Evolutionary conservation across 805 yeast genomes (phyloP), one percentile per base, ranked within the genome.

Genomic region (Starmerella geochares): DNA sequence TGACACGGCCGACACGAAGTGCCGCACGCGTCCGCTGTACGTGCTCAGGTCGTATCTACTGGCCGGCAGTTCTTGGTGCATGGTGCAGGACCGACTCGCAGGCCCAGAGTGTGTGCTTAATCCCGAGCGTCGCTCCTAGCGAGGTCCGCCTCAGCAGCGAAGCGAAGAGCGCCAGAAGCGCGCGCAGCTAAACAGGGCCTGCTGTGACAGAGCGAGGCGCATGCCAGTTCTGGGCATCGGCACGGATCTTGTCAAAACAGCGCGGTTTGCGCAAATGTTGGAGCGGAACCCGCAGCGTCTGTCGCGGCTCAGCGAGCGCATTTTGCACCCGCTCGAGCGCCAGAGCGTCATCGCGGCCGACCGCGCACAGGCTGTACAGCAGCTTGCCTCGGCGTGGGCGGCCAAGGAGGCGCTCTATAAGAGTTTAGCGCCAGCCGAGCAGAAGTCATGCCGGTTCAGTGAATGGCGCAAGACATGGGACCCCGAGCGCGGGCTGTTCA

Each of bases 11-110:
- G 83, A 94, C 14, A 94, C 85, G 67, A 95, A 86, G 65, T 94
- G 98, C 64, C 80, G 79, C 42, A 92, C 96, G 60, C 99, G 78
- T 14, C 98, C 98, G 82, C 83, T 76, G 67, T 92, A 92, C 0
- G 95, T 80, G 51, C 75, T 58, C 25, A 92, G 70, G 65, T 92
- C 95, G 67, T 79, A 85, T 50, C 73, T 79, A 33, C 59, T 55
- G 16, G 49, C 50, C 14, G 60, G 60, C 7, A 58, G 25, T 14
- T 25, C 53, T 13, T 16, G 29, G 8, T 21, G 43, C 50, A 50
- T 46, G 3, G 11, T 40, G 17, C 16, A 16, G 23, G 23, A n/a
- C n/a, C n/a, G n/a, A n/a, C n/a, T n/a, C n/a, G n/a, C n/a, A n/a
- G n/a, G n/a, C n/a, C n/a, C n/a, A n/a, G n/a, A n/a, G n/a, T n/a